These are phyloP conservation scores for Claviceps arundinis DNA, from an alignment of 2,329 filamentous ascomycete species.

Conservation along the genomic window DNA sequence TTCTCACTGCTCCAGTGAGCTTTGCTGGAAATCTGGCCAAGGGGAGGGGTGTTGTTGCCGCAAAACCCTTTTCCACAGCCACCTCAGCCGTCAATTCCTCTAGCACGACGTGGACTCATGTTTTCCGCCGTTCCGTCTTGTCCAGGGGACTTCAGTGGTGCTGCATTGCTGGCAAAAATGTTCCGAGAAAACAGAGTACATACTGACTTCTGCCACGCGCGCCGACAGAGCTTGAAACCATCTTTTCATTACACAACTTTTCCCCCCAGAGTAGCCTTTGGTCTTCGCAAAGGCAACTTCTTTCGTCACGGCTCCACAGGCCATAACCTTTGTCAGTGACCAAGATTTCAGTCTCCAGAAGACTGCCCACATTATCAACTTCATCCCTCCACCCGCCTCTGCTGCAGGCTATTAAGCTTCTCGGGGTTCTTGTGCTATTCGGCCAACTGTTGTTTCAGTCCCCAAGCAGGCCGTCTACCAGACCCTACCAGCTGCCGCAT, in stretches of 20 bases:
- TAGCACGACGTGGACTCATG: too few species aligned
- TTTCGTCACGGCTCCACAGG: slow-evolving; percentile 47
- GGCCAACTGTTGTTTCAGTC: slow-evolving; percentile 32
- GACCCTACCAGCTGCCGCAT: slow-evolving; percentile 94
- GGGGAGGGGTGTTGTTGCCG: neutral
- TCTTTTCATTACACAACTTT: neutral
- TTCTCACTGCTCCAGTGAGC: slow-evolving; percentile 2
- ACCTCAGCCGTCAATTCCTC: neutral
- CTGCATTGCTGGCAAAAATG: neutral
- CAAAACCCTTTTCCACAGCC: neutral
- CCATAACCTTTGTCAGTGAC: slow-evolving; percentile 49
- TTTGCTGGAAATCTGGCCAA: neutral
- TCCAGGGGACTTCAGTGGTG: neutral
- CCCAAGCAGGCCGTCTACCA: slow-evolving; percentile 41
- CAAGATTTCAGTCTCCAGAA: slow-evolving; percentile 57
- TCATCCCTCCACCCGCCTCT: slow-evolving; percentile 44
- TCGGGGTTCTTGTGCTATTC: slow-evolving; percentile 38
- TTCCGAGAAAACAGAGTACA: neutral
- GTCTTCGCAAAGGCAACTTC: slow-evolving; percentile 50
- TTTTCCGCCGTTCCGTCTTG: too few species aligned
- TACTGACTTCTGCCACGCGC: neutral
- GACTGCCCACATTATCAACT: slow-evolving; percentile 54
- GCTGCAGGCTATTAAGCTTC: slow-evolving; percentile 32
- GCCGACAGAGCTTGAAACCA: neutral
- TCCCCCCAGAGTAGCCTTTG: slow-evolving; percentile 40